A percentile compares a stretch with the other conserved stretches of the same genome.
phyloP scores from a whole-genome alignment of 164 flowering plant genomes.

The Magnolia kwangsiensis region DNA sequence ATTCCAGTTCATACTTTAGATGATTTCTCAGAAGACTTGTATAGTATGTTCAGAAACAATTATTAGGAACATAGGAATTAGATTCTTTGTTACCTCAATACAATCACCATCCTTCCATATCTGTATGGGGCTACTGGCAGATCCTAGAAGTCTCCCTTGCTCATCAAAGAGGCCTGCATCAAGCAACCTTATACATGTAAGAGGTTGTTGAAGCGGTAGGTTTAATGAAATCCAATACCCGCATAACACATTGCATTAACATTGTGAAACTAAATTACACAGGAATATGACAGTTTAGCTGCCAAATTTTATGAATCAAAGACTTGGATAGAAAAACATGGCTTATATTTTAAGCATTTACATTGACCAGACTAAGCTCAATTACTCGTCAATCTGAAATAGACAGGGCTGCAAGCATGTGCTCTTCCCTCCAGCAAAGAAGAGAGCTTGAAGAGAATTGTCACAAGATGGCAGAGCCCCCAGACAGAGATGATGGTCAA shows the following conservation, averaged over 20 bases:
- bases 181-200: slow-evolving; percentile 5
- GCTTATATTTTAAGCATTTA: too few species aligned
- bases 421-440: too few species aligned
- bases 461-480: too few species aligned
- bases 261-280: too few species aligned
- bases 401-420: too few species aligned
- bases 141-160: slow-evolving; percentile 73
- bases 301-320: too few species aligned
- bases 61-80: slow-evolving; percentile 1
- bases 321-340: too few species aligned
- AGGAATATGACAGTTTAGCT: too few species aligned
- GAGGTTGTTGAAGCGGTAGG: not conserved
- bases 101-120: slow-evolving; percentile 95
- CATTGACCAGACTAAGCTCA: too few species aligned
- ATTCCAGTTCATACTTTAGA: not conserved
- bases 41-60: not conserved
- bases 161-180: slow-evolving; percentile 79
- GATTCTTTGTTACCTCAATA: slow-evolving; percentile 57
- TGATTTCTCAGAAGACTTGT: not conserved
- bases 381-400: too few species aligned
- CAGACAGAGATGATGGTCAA: too few species aligned
- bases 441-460: too few species aligned
- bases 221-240: not conserved
- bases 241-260: not conserved
- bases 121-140: slow-evolving; percentile 88